Evolutionary conservation across 1,284 basidiomycete genomes (phyloP).

Genomic region (Neonothopanus nambi): DNA sequence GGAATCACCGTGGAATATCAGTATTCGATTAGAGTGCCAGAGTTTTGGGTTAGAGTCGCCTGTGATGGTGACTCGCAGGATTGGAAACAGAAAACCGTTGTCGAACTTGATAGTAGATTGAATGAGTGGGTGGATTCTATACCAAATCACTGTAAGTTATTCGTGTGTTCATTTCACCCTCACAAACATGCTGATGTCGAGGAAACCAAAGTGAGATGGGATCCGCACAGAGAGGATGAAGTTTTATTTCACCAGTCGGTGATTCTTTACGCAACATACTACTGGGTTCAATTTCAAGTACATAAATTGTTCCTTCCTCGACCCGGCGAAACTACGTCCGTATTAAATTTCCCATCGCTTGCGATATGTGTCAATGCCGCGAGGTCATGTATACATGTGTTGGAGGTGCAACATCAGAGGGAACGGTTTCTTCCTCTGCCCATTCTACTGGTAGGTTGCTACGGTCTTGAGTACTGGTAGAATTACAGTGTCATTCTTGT

Average conservation of each 20-base stretch:
- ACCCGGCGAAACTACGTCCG: neutral
- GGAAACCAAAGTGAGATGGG: constrained; percentile 39
- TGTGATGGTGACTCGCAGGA: neutral
- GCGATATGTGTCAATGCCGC: constrained; percentile 9
- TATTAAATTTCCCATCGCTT: constrained; percentile 7
- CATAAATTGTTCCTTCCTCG: constrained; percentile 11
- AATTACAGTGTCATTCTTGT: neutral
- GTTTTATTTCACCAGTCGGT: constrained; percentile 11
- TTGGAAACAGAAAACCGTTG: constrained; percentile 1
- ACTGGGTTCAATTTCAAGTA: constrained; percentile 46
- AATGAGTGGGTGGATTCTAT: constrained; percentile 9
- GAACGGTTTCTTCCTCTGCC: neutral
- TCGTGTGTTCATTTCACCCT: neutral
- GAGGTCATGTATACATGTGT: constrained; percentile 1
- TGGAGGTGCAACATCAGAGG: neutral
- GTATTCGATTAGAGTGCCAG: constrained; percentile 2
- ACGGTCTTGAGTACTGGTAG: neutral
- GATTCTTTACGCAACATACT: constrained; percentile 15
- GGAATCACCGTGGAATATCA: no score
- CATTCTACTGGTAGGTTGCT: constrained; percentile 4
- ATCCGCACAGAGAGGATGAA: constrained; percentile 1
- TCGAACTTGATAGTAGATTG: constrained; percentile 5
- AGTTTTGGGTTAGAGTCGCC: neutral
- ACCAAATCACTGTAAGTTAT: constrained; percentile 7
- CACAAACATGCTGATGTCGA: neutral